Evolutionary conservation across 2,329 filamentous ascomycete genomes (phyloP), one percentile per base, ranked within the genome.

Genomic region (Aspergillus pseudoterreus): DNA sequence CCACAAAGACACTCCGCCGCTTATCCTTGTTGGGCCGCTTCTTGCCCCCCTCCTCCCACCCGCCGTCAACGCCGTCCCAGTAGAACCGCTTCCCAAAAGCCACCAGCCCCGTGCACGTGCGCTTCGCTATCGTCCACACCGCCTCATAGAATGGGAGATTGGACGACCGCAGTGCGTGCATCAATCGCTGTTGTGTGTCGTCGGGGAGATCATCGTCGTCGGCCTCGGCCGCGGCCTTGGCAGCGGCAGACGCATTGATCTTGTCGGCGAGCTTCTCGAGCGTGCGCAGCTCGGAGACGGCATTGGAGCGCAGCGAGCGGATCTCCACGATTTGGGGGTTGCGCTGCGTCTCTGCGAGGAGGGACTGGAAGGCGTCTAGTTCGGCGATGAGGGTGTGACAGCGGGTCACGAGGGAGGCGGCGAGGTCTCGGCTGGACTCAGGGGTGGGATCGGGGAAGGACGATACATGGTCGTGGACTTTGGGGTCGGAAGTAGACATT

Each of bases 121-220:
- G 72, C 64, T 84, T 87, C 14, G 82, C 83, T 19, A 80, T 77
- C 24, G 70, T 68, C 86, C 86, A 88, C 2, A 88, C 75, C 5
- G 81, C 77, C 56, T 82, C 78, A 49, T 84, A 82, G 62, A 86
- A 88, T 0, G 82, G 78, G 10, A 88, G 63, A 67, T 89, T 89
- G 1, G 83, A 86, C 6, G 83, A 86, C 45, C 80, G 76, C 43
- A 87, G 71, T 24, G 80, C 78, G 62, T 86, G 82, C n/a, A 75
- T 64, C 14, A 74, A 63, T 49, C 72, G 69, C 51, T 59, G 58
- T 48, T 69, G 65, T 6, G 58, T 46, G 24, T 64, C 63, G 2
- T 30, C 27, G 2, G 52, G 41, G 1, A 42, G 51, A 24, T 45
- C 49, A 45, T 65, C 50, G 55, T 51, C 52, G 4, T 56, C 55